Conservation (phyloP, 148 eudicot genomes). For the Bassia scoparia region DNA sequence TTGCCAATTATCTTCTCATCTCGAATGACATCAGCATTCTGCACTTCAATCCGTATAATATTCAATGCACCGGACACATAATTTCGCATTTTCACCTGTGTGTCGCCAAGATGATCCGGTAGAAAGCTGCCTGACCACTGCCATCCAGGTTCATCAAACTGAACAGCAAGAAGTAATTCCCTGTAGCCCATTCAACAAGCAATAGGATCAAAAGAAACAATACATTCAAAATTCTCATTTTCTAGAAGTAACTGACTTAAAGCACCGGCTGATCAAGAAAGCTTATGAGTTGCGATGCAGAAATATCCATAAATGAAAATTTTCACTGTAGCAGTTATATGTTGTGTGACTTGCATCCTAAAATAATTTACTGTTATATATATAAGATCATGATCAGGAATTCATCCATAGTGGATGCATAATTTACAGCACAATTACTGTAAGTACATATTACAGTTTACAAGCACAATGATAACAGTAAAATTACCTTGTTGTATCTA, state of each 20-base stretch:
- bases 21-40: slow-evolving; percentile 73
- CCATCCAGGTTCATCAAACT: slow-evolving; percentile 91
- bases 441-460: slow-evolving; percentile 4
- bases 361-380: not conserved
- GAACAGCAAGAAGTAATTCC: slow-evolving; percentile 71
- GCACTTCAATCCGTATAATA: slow-evolving; percentile 88
- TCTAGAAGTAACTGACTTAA: not conserved
- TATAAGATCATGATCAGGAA: not conserved
- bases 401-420: not conserved
- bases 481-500: slow-evolving; percentile 63
- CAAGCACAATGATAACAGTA: not conserved
- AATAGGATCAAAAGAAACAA: not conserved
- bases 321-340: too few species aligned
- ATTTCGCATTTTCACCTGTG: slow-evolving; percentile 84
- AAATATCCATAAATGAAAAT: too few species aligned
- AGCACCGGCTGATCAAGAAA: not conserved
- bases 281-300: not conserved
- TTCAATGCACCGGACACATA: slow-evolving; percentile 56
- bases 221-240: not conserved
- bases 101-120: slow-evolving; percentile 89
- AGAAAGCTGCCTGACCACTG: slow-evolving; percentile 97
- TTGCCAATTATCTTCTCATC: slow-evolving; percentile 66
- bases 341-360: too few species aligned
- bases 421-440: not conserved
- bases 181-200: slow-evolving; percentile 35